Percentiles rank a stretch among this genome's conserved stretches.
Evolutionary conservation across 2,329 filamentous ascomycete genomes (phyloP).

Genomic region (Chrysoporthe cubensis): DNA sequence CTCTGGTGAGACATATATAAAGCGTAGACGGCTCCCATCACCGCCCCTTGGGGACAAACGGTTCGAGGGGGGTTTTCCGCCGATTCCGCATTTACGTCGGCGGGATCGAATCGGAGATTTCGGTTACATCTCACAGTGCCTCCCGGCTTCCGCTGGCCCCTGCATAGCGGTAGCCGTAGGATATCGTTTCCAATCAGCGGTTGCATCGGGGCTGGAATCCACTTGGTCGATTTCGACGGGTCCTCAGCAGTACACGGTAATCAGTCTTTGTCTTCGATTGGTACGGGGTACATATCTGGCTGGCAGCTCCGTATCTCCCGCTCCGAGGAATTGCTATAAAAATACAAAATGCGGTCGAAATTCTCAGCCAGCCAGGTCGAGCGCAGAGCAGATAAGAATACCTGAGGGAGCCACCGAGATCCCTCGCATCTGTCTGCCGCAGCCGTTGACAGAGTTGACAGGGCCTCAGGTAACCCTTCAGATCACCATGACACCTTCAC

Average conservation of each 20-base stretch:
- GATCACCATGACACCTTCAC: not conserved
- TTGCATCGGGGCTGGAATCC: not conserved
- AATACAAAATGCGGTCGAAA: conserved; percentile 10
- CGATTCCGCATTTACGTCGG: not conserved
- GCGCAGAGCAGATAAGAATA: not conserved
- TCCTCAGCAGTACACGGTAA: not conserved
- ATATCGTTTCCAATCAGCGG: conserved; percentile 14
- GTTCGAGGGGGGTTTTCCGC: not conserved
- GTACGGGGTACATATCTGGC: not conserved
- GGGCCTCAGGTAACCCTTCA: not conserved
- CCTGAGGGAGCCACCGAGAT: not conserved
- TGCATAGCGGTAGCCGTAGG: conserved; percentile 15
- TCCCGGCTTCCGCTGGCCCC: conserved; percentile 8
- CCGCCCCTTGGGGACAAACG: not conserved
- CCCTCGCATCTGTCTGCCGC: not conserved
- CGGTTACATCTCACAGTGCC: not conserved
- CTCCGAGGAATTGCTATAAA: not conserved
- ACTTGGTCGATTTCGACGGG: conserved; percentile 3
- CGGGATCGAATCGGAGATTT: conserved; percentile 8
- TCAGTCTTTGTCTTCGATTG: not conserved
- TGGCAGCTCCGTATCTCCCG: not conserved
- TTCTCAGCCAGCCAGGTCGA: not conserved
- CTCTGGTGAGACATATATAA: not conserved
- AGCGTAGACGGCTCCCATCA: not conserved
- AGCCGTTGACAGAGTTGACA: not conserved